Evolutionary conservation across 164 flowering plant genomes (phyloP), one percentile per base, ranked within the genome.

Genomic region (Stephania japonica): DNA sequence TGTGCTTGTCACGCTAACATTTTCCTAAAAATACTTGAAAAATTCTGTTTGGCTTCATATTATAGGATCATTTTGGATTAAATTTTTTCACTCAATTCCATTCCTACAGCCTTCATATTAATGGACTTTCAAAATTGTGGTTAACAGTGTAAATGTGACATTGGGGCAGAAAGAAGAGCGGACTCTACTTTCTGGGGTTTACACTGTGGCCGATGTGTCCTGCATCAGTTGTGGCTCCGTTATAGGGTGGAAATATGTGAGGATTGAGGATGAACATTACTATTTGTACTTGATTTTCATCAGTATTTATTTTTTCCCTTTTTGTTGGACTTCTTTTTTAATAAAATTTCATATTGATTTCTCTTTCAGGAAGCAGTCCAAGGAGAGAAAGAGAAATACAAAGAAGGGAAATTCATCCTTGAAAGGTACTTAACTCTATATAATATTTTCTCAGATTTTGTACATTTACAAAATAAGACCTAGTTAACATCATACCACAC

Each of bases 221-320:
- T 92, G 97, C 73, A 85, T 89, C 53, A 80, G 84, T 2, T 92
- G 97, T 80, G 93, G 95, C 42, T 80, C 89, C 32, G 80, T 86
- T 44, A 82, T 92, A 42, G 97, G 97, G 2, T 92, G 95, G 97
- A 89, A 84, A 90, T 89, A 90, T 74, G 97, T 67, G 38, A 32
- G 38, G 38, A 32, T 32, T 32, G 4, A 32, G 4, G 38, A 18
- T 16, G 47, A 25, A 53, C 7, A 44, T 32, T 2, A 32, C 38
- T 32, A 32, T 2, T 32, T 32, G 38, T 32, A 32, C 4, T 32
- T 32, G 38, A 32, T 32, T 32, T 32, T 32, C 38, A 4, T 32
- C 38, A 32, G 4, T 32, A 32, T 32, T 32, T 32, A 32, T 32
- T 32, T 32, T 32, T 32, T 32, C 38, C 38, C 38, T 32, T 32